A percentile compares a stretch with the other conserved stretches of the same genome.
These are phyloP conservation scores for Pyrenochaeta sp. DNA, from an alignment of 2,329 filamentous ascomycete genomes.

Conservation along the genomic window DNA sequence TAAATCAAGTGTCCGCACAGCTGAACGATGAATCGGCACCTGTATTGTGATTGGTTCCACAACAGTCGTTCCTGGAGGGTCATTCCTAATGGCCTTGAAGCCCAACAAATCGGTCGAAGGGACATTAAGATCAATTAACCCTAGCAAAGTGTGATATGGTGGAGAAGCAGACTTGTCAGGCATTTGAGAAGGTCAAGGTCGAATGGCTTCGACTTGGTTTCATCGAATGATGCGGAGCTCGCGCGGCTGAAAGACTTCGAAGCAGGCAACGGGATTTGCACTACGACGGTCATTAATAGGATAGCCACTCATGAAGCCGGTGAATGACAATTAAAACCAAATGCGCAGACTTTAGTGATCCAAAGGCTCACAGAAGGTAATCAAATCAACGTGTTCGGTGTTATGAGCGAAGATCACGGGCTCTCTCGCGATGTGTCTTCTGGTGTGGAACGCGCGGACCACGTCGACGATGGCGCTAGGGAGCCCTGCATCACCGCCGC, in stretches of 20 bases:
- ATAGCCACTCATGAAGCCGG: neutral
- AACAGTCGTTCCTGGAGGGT: neutral
- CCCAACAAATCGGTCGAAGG: neutral
- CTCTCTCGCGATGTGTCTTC: neutral
- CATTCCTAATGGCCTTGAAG: neutral
- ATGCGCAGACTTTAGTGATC: too few species aligned
- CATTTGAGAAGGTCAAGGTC: neutral
- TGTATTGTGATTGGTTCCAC: too few species aligned
- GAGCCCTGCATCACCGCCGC: conserved; percentile 10
- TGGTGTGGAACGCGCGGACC: neutral
- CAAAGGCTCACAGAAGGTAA: too few species aligned
- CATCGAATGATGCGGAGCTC: neutral
- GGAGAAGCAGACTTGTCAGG: neutral
- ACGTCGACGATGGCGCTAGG: conserved; percentile 6
- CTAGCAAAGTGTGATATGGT: neutral
- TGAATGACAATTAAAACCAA: neutral
- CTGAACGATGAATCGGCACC: too few species aligned
- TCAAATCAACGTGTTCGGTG: neutral
- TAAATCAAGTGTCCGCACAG: too few species aligned
- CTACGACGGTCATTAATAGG: neutral
- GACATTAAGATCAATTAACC: neutral
- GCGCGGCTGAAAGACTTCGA: neutral
- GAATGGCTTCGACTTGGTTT: neutral
- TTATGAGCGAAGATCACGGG: neutral
- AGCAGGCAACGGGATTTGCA: neutral